Conservation (phyloP, 2,329 filamentous ascomycete species). For the Ophiostoma tasmaniense region DNA sequence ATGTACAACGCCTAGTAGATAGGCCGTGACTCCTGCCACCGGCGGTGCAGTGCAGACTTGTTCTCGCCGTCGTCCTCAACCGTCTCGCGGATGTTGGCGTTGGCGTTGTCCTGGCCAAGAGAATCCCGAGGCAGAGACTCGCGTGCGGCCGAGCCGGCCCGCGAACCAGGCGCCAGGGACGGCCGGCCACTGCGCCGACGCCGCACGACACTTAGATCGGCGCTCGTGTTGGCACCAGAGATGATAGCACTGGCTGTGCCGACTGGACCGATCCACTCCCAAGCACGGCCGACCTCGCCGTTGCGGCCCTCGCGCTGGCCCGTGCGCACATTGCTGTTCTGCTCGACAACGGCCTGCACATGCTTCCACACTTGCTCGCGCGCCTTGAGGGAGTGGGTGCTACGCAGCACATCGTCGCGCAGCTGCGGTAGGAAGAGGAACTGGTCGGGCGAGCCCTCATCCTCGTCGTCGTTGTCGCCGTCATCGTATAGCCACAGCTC, state of each 20-base stretch:
- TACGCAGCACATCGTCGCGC: conserved; percentile 79
- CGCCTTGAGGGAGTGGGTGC: conserved; percentile 66
- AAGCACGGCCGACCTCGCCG: conserved; percentile 57
- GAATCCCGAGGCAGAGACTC: background rate
- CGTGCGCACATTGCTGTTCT: conserved; percentile 83
- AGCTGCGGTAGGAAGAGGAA: conserved; percentile 85
- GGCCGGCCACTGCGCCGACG: conserved; percentile 46
- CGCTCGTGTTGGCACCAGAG: conserved; percentile 24
- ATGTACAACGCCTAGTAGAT: conserved; percentile 12
- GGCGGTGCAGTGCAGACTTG: conserved; percentile 27
- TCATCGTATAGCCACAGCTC: conserved; percentile 57
- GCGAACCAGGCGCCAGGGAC: conserved; percentile 34
- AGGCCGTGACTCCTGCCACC: conserved; percentile 33
- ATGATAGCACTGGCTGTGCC: conserved; percentile 29
- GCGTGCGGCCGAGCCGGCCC: conserved; percentile 25
- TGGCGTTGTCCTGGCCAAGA: background rate
- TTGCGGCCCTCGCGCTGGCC: conserved; percentile 59
- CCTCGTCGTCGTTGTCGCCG: conserved; percentile 32
- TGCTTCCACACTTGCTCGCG: conserved; percentile 76
- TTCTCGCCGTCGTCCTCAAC: conserved; percentile 17
- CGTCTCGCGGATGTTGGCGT: conserved; percentile 31
- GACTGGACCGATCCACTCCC: conserved; percentile 61
- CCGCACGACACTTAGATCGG: conserved; percentile 23
- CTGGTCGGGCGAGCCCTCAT: conserved; percentile 51
- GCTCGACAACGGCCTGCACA: conserved; percentile 78